These are phyloP conservation scores for Conringia planisiliqua DNA, from an alignment of 345 rosid genomes.

Conservation along the genomic window DNA sequence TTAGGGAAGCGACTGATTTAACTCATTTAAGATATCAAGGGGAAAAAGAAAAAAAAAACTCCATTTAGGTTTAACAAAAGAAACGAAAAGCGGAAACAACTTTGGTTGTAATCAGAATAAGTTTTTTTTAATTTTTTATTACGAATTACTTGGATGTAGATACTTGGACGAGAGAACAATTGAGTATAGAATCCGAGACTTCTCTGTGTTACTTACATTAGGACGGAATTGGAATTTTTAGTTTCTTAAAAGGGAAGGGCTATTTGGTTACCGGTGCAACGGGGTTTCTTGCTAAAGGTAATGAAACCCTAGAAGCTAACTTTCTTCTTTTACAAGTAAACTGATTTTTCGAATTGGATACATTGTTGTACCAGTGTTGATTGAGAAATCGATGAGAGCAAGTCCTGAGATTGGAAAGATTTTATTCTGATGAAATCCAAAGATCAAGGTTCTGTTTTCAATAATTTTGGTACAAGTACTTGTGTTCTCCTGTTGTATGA, in stretches of 20 bases:
- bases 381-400: conserved; percentile 36
- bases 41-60: no score
- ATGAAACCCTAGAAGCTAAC: background rate
- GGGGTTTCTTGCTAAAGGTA: conserved; percentile 39
- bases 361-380: background rate
- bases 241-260: conserved; percentile 33
- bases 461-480: no score
- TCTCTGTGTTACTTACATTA: no score
- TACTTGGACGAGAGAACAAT: no score
- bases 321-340: conserved; percentile 2
- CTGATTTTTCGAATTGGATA: background rate
- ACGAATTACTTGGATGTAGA: no score
- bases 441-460: no score
- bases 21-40: background rate
- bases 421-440: conserved; percentile 29
- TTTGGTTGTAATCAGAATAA: no score
- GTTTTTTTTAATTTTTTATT: no score
- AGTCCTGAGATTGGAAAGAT: conserved; percentile 34
- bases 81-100: no score
- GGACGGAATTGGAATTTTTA: background rate
- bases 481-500: no score
- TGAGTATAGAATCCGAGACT: no score
- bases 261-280: conserved; percentile 39
- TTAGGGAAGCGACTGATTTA: background rate
- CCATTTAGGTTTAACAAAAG: no score